A percentile compares a stretch with the other conserved stretches of the same genome.
These are phyloP conservation scores for Auriscalpium microsporum DNA, from an alignment of 768 basidiomycete species.

Conservation along the genomic window DNA sequence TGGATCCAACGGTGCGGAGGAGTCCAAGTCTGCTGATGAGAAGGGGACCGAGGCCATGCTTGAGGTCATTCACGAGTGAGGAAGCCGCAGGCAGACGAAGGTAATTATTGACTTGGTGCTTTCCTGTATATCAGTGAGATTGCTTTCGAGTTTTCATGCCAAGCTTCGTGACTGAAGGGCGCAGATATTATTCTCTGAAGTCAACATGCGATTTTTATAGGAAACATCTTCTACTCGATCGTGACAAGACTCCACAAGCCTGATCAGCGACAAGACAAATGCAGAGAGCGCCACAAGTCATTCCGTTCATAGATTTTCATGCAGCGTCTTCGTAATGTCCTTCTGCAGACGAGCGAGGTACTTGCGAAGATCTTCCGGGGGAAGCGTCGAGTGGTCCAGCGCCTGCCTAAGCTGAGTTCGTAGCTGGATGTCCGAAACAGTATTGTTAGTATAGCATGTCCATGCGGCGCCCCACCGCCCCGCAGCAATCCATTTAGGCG, in stretches of 20 bases:
- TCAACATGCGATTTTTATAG: too few species aligned
- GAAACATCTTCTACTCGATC: too few species aligned
- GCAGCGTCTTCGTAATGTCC: slow-evolving; percentile 55
- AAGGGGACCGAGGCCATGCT: neutral
- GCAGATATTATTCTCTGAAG: too few species aligned
- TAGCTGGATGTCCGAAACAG: slow-evolving; percentile 35
- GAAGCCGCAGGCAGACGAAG: too few species aligned
- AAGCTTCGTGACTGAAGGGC: too few species aligned
- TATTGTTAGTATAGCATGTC: slow-evolving; percentile 9
- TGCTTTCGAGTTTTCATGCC: too few species aligned
- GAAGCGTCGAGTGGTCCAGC: slow-evolving; percentile 62
- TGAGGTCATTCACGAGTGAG: neutral
- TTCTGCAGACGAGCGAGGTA: slow-evolving; percentile 65
- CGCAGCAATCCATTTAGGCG: too few species aligned
- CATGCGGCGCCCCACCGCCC: too few species aligned
- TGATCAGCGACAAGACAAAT: too few species aligned
- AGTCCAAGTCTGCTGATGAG: neutral
- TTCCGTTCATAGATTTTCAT: slow-evolving; percentile 22
- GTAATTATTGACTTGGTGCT: too few species aligned
- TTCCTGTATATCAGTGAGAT: too few species aligned
- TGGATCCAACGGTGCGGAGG: neutral
- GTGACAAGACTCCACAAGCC: too few species aligned
- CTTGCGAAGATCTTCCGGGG: slow-evolving; percentile 55
- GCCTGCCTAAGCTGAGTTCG: slow-evolving; percentile 70
- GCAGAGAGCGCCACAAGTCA: neutral